Evolutionary conservation across 164 flowering plant genomes (phyloP), one percentile per base, ranked within the genome.

Genomic region (Vitis cinerea): DNA sequence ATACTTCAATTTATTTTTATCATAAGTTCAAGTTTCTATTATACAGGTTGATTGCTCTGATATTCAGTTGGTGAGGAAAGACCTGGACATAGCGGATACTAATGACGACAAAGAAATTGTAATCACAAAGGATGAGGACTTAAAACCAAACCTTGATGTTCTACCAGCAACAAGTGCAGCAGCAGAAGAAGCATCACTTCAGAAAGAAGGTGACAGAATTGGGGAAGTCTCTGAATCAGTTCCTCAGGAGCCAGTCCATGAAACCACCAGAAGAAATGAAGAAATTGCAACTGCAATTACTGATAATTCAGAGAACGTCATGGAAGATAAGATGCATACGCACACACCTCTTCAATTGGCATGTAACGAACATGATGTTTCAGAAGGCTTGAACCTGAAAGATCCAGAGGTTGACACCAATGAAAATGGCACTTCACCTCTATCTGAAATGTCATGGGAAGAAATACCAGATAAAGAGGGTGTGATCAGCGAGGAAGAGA

Each of bases 141-240:
- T 54, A 59, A 16, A 60, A 51, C 55, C 31, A 64, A 57, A 60
- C 50, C 65, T 53, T n/a, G 50, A 53, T 57, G 64, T 27, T 52
- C 61, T 54, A 69, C 50, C 58, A 23, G 63, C 52, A 13, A 54
- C 63, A 63, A 16, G 19, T 29, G 50, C 66, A 52, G 47, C 68
- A 64, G 58, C 66, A 37, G 64, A 78, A 69, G 80, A 74, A 74
- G 67, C 51, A 27, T 48, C 54, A 47, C 12, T 15, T 37, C 63
- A 66, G 52, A 63, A 70, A 65, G 62, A 50, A 65, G 54, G 50
- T 50, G 64, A 51, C 13, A 50, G 31, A 54, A 57, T 65, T 23
- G 70, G 58, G 60, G 71, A 76, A 29, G 23, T 47, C 23, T 64
- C 72, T 47, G 51, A 61, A 14, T 23, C 48, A 13, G 71, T 19